A percentile compares a stretch with the other conserved stretches of the same genome.
Conservation (phyloP, 148 eudicot species). For the Tetragonia tetragonoides region DNA sequence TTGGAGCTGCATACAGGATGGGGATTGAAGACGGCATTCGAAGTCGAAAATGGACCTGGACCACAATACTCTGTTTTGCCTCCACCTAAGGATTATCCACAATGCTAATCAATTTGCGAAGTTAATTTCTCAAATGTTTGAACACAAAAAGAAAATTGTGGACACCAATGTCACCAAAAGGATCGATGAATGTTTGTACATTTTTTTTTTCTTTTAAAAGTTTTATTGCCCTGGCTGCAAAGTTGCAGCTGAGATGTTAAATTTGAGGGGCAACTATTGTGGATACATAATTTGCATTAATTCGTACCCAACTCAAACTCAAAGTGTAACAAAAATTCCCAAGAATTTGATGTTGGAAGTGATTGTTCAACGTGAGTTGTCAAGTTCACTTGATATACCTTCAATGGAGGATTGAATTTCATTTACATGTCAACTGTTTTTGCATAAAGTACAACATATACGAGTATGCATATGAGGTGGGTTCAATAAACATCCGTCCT, state of each 20-base stretch:
- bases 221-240: constrained; percentile 19
- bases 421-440: too few relatives aligned
- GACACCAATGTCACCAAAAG: background rate
- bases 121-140: background rate
- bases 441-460: too few relatives aligned
- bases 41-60: constrained; percentile 50
- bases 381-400: background rate
- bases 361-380: background rate
- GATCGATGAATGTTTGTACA: background rate
- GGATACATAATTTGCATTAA: background rate
- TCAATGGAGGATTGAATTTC: too few relatives aligned
- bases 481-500: too few relatives aligned
- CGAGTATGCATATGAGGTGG: too few relatives aligned
- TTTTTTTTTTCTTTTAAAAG: background rate
- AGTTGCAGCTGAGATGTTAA: constrained; percentile 26
- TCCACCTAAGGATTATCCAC: constrained; percentile 55
- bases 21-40: constrained; percentile 56
- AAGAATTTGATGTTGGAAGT: background rate
- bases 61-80: constrained; percentile 39
- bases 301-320: background rate
- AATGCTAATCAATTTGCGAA: constrained; percentile 24
- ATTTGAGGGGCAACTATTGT: too few relatives aligned
- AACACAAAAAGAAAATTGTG: background rate
- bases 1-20: constrained; percentile 57
- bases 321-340: background rate